A percentile compares a stretch with the other conserved stretches of the same genome.
phyloP scores from a whole-genome alignment of 2,329 filamentous ascomycete species.

The Pestalotiopsis sp. region DNA sequence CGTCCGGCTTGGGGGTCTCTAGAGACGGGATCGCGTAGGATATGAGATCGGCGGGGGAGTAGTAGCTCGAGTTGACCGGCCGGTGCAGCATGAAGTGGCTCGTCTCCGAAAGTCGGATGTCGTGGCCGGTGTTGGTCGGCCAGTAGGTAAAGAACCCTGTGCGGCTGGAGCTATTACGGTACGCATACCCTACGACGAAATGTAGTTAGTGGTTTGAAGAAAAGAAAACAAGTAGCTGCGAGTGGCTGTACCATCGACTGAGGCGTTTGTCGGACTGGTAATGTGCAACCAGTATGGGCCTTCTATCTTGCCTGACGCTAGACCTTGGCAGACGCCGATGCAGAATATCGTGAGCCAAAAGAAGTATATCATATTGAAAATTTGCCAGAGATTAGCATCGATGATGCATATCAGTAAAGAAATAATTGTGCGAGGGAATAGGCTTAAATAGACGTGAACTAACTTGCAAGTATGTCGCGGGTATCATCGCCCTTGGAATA shows the following conservation, averaged over 20 bases:
- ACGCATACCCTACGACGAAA: neutral
- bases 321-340: neutral
- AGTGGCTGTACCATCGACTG: neutral
- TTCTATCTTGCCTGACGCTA: neutral
- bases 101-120: neutral
- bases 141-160: neutral
- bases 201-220: neutral
- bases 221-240: neutral
- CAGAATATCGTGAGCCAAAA: neutral
- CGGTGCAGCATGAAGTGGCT: neutral
- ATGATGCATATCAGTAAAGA: neutral
- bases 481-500: too few relatives aligned
- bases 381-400: neutral
- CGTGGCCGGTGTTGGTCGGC: neutral
- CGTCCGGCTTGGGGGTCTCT: neutral
- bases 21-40: neutral
- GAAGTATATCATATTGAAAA: neutral
- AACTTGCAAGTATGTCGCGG: neutral
- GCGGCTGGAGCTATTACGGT: neutral
- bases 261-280: neutral
- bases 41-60: neutral
- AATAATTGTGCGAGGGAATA: neutral
- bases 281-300: neutral
- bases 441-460: neutral
- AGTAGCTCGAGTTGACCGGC: neutral